Evolutionary conservation across 805 yeast species (phyloP).

Genomic region (Teunomyces aglyptinius): DNA sequence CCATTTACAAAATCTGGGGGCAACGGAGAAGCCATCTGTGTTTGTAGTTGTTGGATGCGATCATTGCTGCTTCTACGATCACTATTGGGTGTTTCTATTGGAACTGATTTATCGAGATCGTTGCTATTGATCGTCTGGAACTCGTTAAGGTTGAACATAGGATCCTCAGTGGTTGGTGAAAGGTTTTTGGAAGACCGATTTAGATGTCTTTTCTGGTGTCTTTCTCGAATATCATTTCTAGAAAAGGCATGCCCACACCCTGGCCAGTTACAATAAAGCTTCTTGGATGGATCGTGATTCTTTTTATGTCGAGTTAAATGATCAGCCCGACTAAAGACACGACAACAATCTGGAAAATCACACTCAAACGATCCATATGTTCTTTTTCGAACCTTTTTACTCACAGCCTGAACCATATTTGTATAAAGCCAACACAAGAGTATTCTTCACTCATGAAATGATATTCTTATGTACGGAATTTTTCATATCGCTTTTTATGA

Average conservation of each 20-base stretch:
- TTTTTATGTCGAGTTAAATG: slow-evolving; percentile 10
- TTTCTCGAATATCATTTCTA: slow-evolving; percentile 10
- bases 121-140: background rate
- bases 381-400: slow-evolving; percentile 16
- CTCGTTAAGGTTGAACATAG: background rate
- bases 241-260: slow-evolving; percentile 6
- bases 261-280: slow-evolving; percentile 8
- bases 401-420: background rate
- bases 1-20: background rate
- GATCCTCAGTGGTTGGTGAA: background rate
- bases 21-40: background rate
- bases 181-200: background rate
- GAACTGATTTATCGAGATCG: background rate
- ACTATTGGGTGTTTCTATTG: background rate
- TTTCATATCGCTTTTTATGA: too few relatives aligned
- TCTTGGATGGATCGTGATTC: slow-evolving; percentile 9
- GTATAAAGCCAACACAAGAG: background rate
- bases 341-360: slow-evolving; percentile 4
- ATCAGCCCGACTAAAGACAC: slow-evolving; percentile 8
- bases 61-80: background rate
- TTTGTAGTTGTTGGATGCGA: background rate
- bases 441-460: background rate
- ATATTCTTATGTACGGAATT: too few relatives aligned
- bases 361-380: slow-evolving; percentile 16
- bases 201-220: slow-evolving; percentile 7